Evolutionary conservation across 495 filamentous ascomycete species (phyloP).

Genomic region (Penicillium daleae): DNA sequence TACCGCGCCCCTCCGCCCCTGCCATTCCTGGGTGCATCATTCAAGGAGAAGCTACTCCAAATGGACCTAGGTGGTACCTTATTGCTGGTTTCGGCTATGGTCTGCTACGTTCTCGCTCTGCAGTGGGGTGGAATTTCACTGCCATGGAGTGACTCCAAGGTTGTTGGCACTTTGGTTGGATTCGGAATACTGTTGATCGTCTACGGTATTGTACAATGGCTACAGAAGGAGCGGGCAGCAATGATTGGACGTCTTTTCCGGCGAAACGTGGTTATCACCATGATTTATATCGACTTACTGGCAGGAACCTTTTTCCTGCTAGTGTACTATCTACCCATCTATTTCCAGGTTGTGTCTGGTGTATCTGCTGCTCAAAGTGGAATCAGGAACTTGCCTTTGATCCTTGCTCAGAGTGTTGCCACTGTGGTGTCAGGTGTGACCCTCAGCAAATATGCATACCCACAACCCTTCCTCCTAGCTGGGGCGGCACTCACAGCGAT

Average conservation of each 20-base stretch:
- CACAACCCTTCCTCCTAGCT: background rate
- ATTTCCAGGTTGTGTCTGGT: constrained; percentile 47
- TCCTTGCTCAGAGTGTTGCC: background rate
- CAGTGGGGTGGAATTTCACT: constrained; percentile 42
- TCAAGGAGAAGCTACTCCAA: constrained; percentile 33
- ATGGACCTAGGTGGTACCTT: constrained; percentile 37
- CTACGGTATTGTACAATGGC: background rate
- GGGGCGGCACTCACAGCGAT: background rate
- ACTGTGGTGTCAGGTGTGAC: constrained; percentile 32
- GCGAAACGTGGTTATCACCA: background rate
- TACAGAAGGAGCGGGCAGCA: background rate
- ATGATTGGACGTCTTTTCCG: background rate
- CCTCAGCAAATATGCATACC: background rate
- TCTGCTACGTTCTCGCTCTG: constrained; percentile 43
- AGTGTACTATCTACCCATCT: constrained; percentile 54
- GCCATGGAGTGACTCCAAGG: constrained; percentile 32
- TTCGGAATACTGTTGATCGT: background rate
- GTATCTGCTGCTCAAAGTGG: constrained; percentile 42
- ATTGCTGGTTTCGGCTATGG: constrained; percentile 30
- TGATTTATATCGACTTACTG: background rate
- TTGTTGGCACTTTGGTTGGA: constrained; percentile 34
- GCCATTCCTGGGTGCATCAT: constrained; percentile 23
- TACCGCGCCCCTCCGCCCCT: constrained; percentile 36
- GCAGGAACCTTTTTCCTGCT: constrained; percentile 16
- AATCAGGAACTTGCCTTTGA: constrained; percentile 28